These are phyloP conservation scores for Hypoxylon sp. DNA, from an alignment of 2,329 filamentous ascomycete species.

Conservation along the genomic window DNA sequence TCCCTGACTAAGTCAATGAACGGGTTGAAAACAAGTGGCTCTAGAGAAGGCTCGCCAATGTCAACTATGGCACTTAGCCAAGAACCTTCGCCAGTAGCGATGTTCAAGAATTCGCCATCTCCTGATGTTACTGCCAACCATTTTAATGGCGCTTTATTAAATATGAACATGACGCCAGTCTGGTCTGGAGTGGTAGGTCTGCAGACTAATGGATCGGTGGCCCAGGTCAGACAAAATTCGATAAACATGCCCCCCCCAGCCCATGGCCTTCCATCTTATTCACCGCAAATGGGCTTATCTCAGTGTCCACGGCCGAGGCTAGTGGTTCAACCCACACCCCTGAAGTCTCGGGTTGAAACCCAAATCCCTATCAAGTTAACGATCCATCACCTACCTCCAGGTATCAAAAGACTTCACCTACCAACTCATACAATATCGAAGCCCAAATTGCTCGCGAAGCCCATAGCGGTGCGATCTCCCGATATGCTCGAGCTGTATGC, in stretches of 20 bases:
- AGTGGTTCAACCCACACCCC: slow-evolving; percentile 75
- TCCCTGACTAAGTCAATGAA: slow-evolving; percentile 67
- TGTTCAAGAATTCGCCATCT: slow-evolving; percentile 64
- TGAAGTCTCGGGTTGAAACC: slow-evolving; percentile 95
- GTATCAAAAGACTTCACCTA: slow-evolving; percentile 85
- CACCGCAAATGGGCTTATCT: slow-evolving; percentile 34
- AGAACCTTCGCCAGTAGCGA: slow-evolving; percentile 65
- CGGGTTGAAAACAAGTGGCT: slow-evolving; percentile 62
- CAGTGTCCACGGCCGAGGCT: slow-evolving; percentile 59
- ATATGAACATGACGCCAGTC: slow-evolving; percentile 48
- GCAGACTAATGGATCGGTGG: slow-evolving; percentile 20
- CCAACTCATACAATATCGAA: slow-evolving; percentile 94
- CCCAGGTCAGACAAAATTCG: slow-evolving; percentile 37
- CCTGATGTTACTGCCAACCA: slow-evolving; percentile 60
- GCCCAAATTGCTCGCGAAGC: slow-evolving; percentile 87
- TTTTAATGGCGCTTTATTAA: slow-evolving; percentile 50
- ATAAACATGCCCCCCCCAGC: slow-evolving; percentile 33
- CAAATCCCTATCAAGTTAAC: slow-evolving; percentile 92
- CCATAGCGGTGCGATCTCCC: slow-evolving; percentile 72
- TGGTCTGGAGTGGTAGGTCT: slow-evolving; percentile 55
- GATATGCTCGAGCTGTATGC: slow-evolving; percentile 86
- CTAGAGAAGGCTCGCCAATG: slow-evolving; percentile 69
- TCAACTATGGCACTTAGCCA: slow-evolving; percentile 67
- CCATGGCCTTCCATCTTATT: slow-evolving; percentile 42
- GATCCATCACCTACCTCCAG: slow-evolving; percentile 79